Conservation (phyloP, 768 basidiomycete genomes). For the Podaxis sp. region DNA sequence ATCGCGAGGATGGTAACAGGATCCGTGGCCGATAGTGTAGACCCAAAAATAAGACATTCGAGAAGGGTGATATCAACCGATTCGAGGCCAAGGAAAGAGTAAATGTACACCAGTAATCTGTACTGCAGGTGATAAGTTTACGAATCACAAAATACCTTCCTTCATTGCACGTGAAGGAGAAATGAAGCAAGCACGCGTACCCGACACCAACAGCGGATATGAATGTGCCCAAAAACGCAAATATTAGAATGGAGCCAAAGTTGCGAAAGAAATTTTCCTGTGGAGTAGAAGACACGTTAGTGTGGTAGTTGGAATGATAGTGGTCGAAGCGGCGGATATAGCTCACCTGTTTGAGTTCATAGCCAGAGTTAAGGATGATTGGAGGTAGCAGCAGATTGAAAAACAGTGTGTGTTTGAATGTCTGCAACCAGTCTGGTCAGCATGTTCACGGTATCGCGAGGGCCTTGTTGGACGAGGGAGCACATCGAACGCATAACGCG, state of each 20-base stretch:
- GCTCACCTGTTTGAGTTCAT: slow-evolving; percentile 91
- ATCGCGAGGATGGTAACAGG: slow-evolving; percentile 98
- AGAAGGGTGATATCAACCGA: slow-evolving; percentile 81
- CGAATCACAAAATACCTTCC: slow-evolving; percentile 5
- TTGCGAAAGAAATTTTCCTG: slow-evolving; percentile 99
- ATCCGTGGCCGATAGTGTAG: slow-evolving; percentile 95
- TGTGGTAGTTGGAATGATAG: neutral
- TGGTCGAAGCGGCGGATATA: neutral
- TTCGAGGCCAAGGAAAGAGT: slow-evolving; percentile 91
- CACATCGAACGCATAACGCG: neutral
- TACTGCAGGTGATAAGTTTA: slow-evolving; percentile 47
- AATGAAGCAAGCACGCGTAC: slow-evolving; percentile 51
- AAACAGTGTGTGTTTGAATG: slow-evolving; percentile 95
- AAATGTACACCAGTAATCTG: slow-evolving; percentile 93
- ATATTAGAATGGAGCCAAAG: slow-evolving; percentile 92
- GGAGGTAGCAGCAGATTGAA: slow-evolving; percentile 98
- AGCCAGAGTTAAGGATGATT: slow-evolving; percentile 97
- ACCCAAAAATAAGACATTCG: slow-evolving; percentile 96
- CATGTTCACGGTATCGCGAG: neutral
- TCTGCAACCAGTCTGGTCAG: slow-evolving; percentile 43
- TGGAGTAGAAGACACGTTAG: slow-evolving; percentile 11
- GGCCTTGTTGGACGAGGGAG: neutral
- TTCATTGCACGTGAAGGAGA: neutral
- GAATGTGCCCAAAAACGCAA: slow-evolving; percentile 94
- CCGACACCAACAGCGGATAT: slow-evolving; percentile 96